Base-by-base conservation (phyloP, 352 stramenopile species). In the Globisporangium middletonii region DNA sequence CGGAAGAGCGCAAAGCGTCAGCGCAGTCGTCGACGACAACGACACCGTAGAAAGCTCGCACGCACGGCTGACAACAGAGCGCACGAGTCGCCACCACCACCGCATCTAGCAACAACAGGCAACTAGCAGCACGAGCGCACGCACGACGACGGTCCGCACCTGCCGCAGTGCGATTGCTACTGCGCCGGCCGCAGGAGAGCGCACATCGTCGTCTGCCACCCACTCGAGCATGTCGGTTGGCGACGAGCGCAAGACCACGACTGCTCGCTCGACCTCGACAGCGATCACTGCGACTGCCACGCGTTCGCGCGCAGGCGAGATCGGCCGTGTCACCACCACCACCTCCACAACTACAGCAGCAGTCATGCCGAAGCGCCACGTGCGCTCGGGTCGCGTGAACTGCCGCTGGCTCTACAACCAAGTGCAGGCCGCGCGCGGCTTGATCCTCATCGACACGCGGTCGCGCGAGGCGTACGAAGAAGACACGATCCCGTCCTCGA, bases 391-490 rank as follows among this genome's bases (percentile, higher is more conserved):
- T 9, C 72, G 77, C 42, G 84, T 94, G 12, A 86, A 86, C 53
- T 92, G 82, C 47, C 75, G 77, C 43, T 94, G 84, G 84, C 71
- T 94, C 1, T 94, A 89, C 63, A 94, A 94, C 65, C 80, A 91
- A 53, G 79, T 89, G 46, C 82, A 92, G 59, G 80, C 79, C 7
- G 73, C 79, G 18, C 73, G 79, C 44, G 84, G 84, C 30, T 77
- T 88, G 53, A 88, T 94, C 43, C 60, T 94, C 6, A 79, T 94
- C 60, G 84, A 94, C 62, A 79, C 79, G 28, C 72, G 84, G 9
- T 59, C 64, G 23, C 63, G 69, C 27, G 64, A 64, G 0, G 71
- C 67, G 49, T 94, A 80, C 53, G 78, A 90, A 54, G 69, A 86
- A 27, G 79, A 92, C 69, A 79, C 79, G 47, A 89, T 94, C 60